Evolutionary conservation across 2,329 filamentous ascomycete species (phyloP).

Genomic region (Ceratocystis diversiconidia): DNA sequence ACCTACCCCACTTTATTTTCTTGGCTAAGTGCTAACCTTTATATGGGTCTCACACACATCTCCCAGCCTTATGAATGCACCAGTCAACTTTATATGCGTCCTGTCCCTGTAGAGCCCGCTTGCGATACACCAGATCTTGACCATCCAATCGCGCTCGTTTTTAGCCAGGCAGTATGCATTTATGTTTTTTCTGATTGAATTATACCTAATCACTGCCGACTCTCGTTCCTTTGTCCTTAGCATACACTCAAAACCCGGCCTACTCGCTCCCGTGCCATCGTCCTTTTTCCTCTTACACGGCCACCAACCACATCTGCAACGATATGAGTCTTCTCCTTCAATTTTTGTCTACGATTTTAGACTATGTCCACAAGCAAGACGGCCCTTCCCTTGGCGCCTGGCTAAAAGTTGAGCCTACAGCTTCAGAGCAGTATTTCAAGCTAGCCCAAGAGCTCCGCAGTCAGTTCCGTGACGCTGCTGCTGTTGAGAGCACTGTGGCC

Average conservation of each 20-base stretch:
- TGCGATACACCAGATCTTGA: not conserved
- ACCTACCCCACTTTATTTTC: not conserved
- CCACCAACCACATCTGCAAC: not conserved
- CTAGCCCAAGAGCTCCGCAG: slow-evolving; percentile 54
- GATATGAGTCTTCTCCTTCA: slow-evolving; percentile 49
- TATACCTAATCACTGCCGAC: not conserved
- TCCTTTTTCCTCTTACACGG: not conserved
- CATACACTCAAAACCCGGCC: not conserved
- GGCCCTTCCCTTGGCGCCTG: slow-evolving; percentile 52
- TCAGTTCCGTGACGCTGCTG: slow-evolving; percentile 35
- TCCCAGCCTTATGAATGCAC: slow-evolving; percentile 9
- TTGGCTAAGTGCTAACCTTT: not conserved
- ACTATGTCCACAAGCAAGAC: slow-evolving; percentile 46
- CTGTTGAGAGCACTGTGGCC: slow-evolving; percentile 50
- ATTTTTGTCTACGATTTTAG: slow-evolving; percentile 50
- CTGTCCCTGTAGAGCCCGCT: not conserved
- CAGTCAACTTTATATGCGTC: not conserved
- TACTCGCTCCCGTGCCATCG: not conserved
- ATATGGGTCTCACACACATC: not conserved
- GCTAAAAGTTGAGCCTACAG: slow-evolving; percentile 60
- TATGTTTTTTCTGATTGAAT: not conserved
- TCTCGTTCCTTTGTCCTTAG: no score
- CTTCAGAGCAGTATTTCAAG: slow-evolving; percentile 50
- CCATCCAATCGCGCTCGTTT: not conserved
- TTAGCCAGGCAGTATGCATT: not conserved